These are phyloP conservation scores for Penicillium parvum DNA, from an alignment of 495 filamentous ascomycete species.

Conservation along the genomic window DNA sequence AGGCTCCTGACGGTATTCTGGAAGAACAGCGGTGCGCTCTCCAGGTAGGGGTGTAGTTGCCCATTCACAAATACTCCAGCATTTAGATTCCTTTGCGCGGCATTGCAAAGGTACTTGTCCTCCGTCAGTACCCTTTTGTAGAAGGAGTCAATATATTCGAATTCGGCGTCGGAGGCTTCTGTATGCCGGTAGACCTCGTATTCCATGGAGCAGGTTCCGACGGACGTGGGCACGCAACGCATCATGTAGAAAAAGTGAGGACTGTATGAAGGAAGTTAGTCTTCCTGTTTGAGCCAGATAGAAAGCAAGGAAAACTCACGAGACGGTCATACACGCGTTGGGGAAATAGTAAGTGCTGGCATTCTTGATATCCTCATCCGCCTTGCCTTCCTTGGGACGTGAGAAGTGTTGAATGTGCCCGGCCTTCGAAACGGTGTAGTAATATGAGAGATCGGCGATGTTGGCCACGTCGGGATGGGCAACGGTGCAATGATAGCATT, in stretches of 20 bases:
- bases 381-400: slow-evolving; percentile 34
- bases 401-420: slow-evolving; percentile 42
- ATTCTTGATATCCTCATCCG: slow-evolving; percentile 29
- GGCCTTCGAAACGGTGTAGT: slow-evolving; percentile 37
- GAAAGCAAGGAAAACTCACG: slow-evolving; percentile 30
- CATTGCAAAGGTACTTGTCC: slow-evolving; percentile 43
- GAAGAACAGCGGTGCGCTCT: slow-evolving; percentile 42
- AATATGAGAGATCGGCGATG: slow-evolving; percentile 38
- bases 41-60: slow-evolving; percentile 42
- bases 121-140: slow-evolving; percentile 41
- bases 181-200: slow-evolving; percentile 47
- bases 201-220: slow-evolving; percentile 32
- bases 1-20: slow-evolving; percentile 40
- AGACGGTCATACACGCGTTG: slow-evolving; percentile 45
- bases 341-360: slow-evolving; percentile 48
- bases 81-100: slow-evolving; percentile 43
- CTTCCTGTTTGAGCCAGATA: not conserved
- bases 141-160: slow-evolving; percentile 35
- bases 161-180: slow-evolving; percentile 33
- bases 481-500: slow-evolving; percentile 51
- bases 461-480: slow-evolving; percentile 44
- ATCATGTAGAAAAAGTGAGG: slow-evolving; percentile 46
- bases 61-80: slow-evolving; percentile 45
- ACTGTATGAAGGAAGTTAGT: slow-evolving; percentile 7
- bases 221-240: slow-evolving; percentile 36